phyloP scores from a whole-genome alignment of 2,329 filamentous ascomycete species.

The Ophiocordyceps camponoti-floridani region DNA sequence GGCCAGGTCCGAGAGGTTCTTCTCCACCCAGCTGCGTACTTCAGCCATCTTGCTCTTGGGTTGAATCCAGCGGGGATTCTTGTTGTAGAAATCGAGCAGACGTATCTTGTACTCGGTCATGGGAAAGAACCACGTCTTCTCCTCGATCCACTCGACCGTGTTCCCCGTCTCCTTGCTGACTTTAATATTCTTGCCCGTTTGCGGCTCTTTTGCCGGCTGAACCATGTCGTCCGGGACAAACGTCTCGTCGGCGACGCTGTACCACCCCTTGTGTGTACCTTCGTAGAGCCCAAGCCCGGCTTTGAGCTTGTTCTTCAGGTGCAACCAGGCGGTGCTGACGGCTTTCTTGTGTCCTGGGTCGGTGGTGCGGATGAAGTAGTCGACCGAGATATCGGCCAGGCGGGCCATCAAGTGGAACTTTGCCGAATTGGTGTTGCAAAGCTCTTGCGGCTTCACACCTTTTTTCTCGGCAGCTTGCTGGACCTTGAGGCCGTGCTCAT shows the following conservation, averaged over 20 bases:
- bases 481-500: conserved; percentile 96
- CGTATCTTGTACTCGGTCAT: conserved; percentile 67
- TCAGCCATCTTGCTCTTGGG: conserved; percentile 60
- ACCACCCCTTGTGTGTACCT: conserved; percentile 84
- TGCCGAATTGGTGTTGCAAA: conserved; percentile 71
- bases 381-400: conserved; percentile 51
- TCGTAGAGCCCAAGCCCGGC: conserved; percentile 67
- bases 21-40: conserved; percentile 57
- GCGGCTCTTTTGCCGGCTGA: conserved; percentile 55
- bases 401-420: conserved; percentile 62
- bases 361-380: conserved; percentile 87
- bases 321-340: conserved; percentile 77
- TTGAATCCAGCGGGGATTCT: conserved; percentile 61
- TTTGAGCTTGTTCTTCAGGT: conserved; percentile 35
- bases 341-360: conserved; percentile 65
- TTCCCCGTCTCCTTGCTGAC: conserved; percentile 75
- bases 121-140: conserved; percentile 88
- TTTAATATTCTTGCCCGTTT: conserved; percentile 70
- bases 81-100: conserved; percentile 61
- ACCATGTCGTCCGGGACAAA: conserved; percentile 74
- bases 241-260: conserved; percentile 89
- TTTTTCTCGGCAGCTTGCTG: conserved; percentile 67
- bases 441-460: conserved; percentile 56
- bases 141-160: conserved; percentile 86
- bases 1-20: conserved; percentile 71